Conservation (phyloP, 1,284 basidiomycete species). For the Sanghuangporus weigelae region DNA sequence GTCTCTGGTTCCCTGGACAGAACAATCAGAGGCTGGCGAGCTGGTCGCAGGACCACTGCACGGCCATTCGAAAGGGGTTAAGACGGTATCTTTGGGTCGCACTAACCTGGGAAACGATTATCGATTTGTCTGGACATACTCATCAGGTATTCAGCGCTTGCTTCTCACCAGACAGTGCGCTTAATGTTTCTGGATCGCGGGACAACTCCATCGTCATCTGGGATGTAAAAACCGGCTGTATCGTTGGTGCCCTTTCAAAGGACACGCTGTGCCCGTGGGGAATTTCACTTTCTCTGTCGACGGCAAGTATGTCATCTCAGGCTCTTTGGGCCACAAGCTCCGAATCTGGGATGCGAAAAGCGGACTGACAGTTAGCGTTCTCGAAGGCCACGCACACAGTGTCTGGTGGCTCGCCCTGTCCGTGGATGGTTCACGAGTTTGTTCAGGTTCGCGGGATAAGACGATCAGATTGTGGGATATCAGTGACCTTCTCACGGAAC, state of each 20-base stretch:
- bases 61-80: too few species aligned
- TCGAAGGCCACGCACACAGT: background rate
- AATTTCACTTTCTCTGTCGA: background rate
- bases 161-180: too few species aligned
- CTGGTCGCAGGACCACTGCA: too few species aligned
- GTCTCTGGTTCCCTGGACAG: slow-evolving; percentile 1
- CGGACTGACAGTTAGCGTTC: background rate
- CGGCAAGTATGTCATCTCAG: slow-evolving; percentile 8
- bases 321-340: slow-evolving; percentile 13
- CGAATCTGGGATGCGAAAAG: slow-evolving; percentile 17
- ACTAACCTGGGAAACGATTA: too few species aligned
- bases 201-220: background rate
- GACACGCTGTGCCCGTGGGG: background rate
- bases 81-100: too few species aligned
- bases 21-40: slow-evolving; percentile 2
- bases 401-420: background rate
- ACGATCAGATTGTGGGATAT: slow-evolving; percentile 2
- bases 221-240: background rate
- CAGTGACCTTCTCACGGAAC: background rate
- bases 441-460: background rate
- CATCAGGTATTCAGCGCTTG: too few species aligned
- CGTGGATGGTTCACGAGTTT: background rate
- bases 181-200: slow-evolving; percentile 2
- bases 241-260: background rate
- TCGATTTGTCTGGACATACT: too few species aligned